Evolutionary conservation across 768 basidiomycete species (phyloP), one percentile per base, ranked within the genome.

Genomic region (Rhodotorula taiwanensis): DNA sequence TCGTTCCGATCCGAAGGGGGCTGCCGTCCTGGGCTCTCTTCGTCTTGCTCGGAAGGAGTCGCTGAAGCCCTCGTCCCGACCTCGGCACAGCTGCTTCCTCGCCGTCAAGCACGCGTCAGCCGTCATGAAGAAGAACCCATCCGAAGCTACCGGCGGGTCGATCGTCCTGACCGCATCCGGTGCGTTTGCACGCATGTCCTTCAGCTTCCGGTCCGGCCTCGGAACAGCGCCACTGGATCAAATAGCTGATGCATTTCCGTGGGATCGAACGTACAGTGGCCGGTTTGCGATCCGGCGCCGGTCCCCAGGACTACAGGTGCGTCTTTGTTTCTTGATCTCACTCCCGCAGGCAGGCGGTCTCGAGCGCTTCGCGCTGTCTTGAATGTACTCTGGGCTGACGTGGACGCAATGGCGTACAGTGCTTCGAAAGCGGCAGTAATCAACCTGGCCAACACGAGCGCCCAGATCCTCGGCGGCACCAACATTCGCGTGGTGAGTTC

Each of bases 81-180:
- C 47, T 2, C 8, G 6, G 18, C 11, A 23, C 59, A 94, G 92
- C 15, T 88, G 86, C 70, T 95, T 93, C 78, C 79, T 95, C 21
- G 93, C 90, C 13, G 79, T 93, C 62, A 94, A 94, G 72, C 77
- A 91, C 74, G 93, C 82, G 7, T 89, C 90, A 1, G 79, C 79
- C 30, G 90, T 88, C 10, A 93, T 97, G 90, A 76, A 80, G 70
- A 79, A 82, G 72, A 75, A 81, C 10, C 85, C 87, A 70, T 72
- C 82, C 20, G 82, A 83, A 16, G 79, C 80, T 57, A 87, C 87
- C 31, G 81, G 86, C 10, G 91, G 89, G 20, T 90, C 88, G 71
- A 89, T 94, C 64, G 85, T 94, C 60, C 75, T 93, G 73, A 76
- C 89, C 21, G 89, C 90, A 23, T 91, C 89, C 15, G 79, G 88